Conservation (phyloP, 371 early-diverging fungal species). For the Rhizoclosmatium hyalinum region DNA sequence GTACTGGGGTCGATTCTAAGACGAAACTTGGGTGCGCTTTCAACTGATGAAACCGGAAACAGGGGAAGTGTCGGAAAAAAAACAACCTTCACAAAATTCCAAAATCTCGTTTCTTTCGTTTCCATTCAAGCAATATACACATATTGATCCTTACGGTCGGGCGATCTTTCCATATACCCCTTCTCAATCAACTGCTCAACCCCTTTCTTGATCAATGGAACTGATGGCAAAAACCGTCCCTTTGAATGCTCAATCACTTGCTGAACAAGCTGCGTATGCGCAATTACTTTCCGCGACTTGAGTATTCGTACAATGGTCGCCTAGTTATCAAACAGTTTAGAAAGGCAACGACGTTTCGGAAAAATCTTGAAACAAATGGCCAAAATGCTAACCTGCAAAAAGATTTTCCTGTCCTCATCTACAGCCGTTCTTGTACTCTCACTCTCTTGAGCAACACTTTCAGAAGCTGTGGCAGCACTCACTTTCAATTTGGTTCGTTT, state of each 20-base stretch:
- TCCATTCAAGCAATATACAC: slow-evolving; percentile 74
- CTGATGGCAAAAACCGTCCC: slow-evolving; percentile 75
- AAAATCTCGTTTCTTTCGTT: not conserved
- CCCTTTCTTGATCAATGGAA: slow-evolving; percentile 83
- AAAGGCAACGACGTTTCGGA: not conserved
- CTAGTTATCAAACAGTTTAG: slow-evolving; percentile 35
- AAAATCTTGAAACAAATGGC: too few species aligned
- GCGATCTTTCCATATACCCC: slow-evolving; percentile 78
- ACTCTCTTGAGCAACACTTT: slow-evolving; percentile 70
- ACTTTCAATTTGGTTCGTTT: slow-evolving; percentile 86
- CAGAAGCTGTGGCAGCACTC: slow-evolving; percentile 59
- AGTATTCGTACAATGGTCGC: slow-evolving; percentile 85
- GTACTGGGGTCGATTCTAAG: too few species aligned
- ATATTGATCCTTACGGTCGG: slow-evolving; percentile 74
- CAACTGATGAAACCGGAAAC: not conserved
- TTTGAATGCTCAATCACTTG: slow-evolving; percentile 81
- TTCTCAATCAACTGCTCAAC: slow-evolving; percentile 89
- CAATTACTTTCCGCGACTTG: slow-evolving; percentile 77
- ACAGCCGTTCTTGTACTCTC: slow-evolving; percentile 73
- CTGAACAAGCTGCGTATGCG: slow-evolving; percentile 75
- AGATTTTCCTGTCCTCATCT: slow-evolving; percentile 83
- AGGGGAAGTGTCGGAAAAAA: not conserved
- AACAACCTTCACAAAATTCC: not conserved
- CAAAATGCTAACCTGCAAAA: slow-evolving; percentile 63
- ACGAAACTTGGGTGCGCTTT: not conserved